A percentile compares a stretch with the other conserved stretches of the same genome.
Evolutionary conservation across 441 rosid species (phyloP).

Genomic region (Raphanus hybrid): DNA sequence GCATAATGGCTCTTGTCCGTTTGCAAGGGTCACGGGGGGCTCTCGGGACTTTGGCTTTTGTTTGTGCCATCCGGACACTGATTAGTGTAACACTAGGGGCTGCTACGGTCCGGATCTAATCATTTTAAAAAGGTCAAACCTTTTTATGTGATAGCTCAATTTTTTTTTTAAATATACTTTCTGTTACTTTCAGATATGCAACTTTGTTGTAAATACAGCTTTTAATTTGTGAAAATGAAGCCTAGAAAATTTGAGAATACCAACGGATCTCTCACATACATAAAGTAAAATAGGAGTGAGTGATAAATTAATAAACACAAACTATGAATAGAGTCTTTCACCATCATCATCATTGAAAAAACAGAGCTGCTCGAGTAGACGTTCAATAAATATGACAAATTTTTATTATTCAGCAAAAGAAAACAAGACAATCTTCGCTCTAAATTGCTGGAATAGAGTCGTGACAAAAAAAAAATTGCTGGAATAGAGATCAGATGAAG

Average conservation of each 20-base stretch:
- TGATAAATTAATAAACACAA: not conserved
- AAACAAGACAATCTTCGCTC: slow-evolving; percentile 36
- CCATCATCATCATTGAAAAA: slow-evolving; percentile 10
- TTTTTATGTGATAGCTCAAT: too few relatives aligned
- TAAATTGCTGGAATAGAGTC: slow-evolving; percentile 1
- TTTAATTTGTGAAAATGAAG: not conserved
- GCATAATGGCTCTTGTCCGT: slow-evolving; percentile 32
- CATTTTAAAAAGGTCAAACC: not conserved
- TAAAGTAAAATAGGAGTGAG: not conserved
- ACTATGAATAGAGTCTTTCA: slow-evolving; percentile 6
- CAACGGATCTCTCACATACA: not conserved
- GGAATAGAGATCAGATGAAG: not conserved
- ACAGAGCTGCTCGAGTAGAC: slow-evolving; percentile 6
- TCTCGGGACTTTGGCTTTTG: slow-evolving; percentile 20
- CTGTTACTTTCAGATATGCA: not conserved
- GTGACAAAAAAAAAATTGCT: too few relatives aligned
- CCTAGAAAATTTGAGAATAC: not conserved
- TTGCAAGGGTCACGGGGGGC: slow-evolving; percentile 33
- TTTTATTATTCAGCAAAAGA: slow-evolving; percentile 35
- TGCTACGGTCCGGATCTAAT: not conserved
- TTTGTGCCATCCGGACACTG: slow-evolving; percentile 11
- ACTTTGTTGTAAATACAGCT: not conserved
- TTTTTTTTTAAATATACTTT: too few relatives aligned
- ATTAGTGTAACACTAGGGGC: not conserved
- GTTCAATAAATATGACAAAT: slow-evolving; percentile 34